Evolutionary conservation across 768 basidiomycete species (phyloP).

Genomic region (Calocybe cyanea): DNA sequence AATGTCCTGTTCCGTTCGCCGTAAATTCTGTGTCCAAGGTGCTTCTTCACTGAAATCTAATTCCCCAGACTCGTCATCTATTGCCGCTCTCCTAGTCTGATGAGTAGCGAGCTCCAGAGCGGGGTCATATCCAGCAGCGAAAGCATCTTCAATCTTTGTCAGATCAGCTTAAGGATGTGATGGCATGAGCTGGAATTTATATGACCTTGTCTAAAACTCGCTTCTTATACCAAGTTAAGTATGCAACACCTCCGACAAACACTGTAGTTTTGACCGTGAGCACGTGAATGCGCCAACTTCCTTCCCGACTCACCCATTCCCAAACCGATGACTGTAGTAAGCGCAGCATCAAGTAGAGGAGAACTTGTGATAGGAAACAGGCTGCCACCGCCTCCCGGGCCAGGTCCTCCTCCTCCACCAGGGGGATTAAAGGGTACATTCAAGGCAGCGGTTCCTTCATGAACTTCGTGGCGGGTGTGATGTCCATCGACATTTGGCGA

Average conservation of each 20-base stretch:
- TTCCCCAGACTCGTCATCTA: slow-evolving; percentile 26
- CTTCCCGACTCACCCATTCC: slow-evolving; percentile 44
- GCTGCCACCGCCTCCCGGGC: slow-evolving; percentile 25
- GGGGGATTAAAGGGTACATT: slow-evolving; percentile 42
- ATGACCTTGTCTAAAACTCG: slow-evolving; percentile 75
- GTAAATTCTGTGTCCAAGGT: slow-evolving; percentile 57
- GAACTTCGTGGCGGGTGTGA: slow-evolving; percentile 33
- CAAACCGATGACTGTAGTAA: slow-evolving; percentile 61
- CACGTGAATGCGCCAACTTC: background rate
- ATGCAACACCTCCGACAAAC: slow-evolving; percentile 68
- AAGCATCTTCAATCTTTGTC: slow-evolving; percentile 70
- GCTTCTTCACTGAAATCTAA: slow-evolving; percentile 32
- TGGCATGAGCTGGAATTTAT: background rate
- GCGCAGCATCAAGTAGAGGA: slow-evolving; percentile 48
- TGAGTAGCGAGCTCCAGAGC: slow-evolving; percentile 68
- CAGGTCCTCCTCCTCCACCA: slow-evolving; percentile 32
- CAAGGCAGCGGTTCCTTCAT: slow-evolving; percentile 34
- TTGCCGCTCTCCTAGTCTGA: slow-evolving; percentile 29
- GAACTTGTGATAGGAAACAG: slow-evolving; percentile 35
- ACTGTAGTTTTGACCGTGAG: slow-evolving; percentile 39
- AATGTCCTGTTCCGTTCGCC: slow-evolving; percentile 68
- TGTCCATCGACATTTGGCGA: slow-evolving; percentile 4
- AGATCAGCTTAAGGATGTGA: background rate
- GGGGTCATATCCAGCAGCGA: slow-evolving; percentile 78
- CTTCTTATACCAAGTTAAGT: slow-evolving; percentile 78